Evolutionary conservation across 805 yeast species (phyloP).

Genomic region (Debaryomyces hansenii): DNA sequence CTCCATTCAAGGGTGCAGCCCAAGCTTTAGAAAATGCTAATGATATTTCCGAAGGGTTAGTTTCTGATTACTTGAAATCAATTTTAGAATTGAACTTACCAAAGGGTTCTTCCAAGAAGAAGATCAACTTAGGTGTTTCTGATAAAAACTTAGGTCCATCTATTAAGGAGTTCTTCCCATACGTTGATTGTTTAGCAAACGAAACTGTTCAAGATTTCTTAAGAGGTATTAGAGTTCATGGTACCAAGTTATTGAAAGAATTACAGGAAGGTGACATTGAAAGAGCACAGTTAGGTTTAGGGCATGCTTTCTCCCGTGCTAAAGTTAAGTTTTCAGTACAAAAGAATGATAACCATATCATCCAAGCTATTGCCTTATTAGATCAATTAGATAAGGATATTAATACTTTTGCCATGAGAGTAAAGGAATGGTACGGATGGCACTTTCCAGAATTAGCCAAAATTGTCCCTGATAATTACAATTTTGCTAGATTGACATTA

Average conservation of each 20-base stretch:
- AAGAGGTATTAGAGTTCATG: constrained; percentile 92
- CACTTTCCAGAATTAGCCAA: constrained; percentile 97
- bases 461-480: constrained; percentile 85
- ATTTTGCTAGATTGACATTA: constrained; percentile 78
- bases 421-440: constrained; percentile 98
- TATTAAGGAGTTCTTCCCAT: constrained; percentile 86
- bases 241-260: constrained; percentile 84
- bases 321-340: constrained; percentile 98
- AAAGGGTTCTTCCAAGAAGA: constrained; percentile 64
- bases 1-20: constrained; percentile 99
- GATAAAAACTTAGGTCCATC: constrained; percentile 97
- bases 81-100: constrained; percentile 91
- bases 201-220: constrained; percentile 93
- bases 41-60: constrained; percentile 95
- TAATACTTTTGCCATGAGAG: constrained; percentile 96
- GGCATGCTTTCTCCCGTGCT: constrained; percentile 98
- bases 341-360: constrained; percentile 98
- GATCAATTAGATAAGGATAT: constrained; percentile 98
- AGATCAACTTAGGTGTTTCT: constrained; percentile 80
- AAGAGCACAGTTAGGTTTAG: constrained; percentile 97
- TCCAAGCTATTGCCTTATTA: constrained; percentile 95
- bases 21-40: constrained; percentile 98
- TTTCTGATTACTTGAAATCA: constrained; percentile 87
- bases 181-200: constrained; percentile 84
- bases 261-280: constrained; percentile 94